phyloP scores from a whole-genome alignment of 805 yeast genomes.

The Metschnikowia picachoensis region DNA sequence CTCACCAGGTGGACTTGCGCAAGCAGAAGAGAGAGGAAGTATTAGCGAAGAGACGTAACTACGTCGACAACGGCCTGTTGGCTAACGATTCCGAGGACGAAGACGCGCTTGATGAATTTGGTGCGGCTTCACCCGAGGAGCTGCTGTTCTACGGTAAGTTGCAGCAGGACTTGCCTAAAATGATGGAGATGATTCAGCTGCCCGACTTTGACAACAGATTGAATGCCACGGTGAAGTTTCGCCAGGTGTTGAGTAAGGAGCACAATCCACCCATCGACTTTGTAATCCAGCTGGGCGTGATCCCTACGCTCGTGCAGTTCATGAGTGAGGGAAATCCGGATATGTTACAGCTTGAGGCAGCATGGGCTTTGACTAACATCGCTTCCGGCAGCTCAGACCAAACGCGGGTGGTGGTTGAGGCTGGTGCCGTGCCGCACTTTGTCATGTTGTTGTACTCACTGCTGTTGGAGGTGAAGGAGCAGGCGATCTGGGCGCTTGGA shows the following conservation, averaged over 20 bases:
- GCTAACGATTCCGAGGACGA: constrained; percentile 43
- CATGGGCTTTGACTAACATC: constrained; percentile 99
- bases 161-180: constrained; percentile 68
- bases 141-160: constrained; percentile 38
- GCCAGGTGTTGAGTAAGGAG: constrained; percentile 91
- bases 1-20: constrained; percentile 92
- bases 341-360: constrained; percentile 92
- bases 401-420: constrained; percentile 84
- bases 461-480: constrained; percentile 91
- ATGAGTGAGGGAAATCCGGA: constrained; percentile 73
- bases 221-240: constrained; percentile 85
- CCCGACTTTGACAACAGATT: constrained; percentile 75
- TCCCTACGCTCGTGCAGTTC: constrained; percentile 83
- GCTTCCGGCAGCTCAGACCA: constrained; percentile 92
- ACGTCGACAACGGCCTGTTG: constrained; percentile 31
- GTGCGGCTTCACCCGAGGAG: constrained; percentile 46
- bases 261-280: constrained; percentile 94
- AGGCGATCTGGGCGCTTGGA: constrained; percentile 99
- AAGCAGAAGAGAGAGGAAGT: constrained; percentile 96
- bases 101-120: constrained; percentile 35
- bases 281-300: constrained; percentile 91
- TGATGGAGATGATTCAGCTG: constrained; percentile 78
- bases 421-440: constrained; percentile 91
- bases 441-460: constrained; percentile 76
- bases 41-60: constrained; percentile 88